phyloP scores from a whole-genome alignment of 345 rosid genomes.

The Euclidium syriacum region DNA sequence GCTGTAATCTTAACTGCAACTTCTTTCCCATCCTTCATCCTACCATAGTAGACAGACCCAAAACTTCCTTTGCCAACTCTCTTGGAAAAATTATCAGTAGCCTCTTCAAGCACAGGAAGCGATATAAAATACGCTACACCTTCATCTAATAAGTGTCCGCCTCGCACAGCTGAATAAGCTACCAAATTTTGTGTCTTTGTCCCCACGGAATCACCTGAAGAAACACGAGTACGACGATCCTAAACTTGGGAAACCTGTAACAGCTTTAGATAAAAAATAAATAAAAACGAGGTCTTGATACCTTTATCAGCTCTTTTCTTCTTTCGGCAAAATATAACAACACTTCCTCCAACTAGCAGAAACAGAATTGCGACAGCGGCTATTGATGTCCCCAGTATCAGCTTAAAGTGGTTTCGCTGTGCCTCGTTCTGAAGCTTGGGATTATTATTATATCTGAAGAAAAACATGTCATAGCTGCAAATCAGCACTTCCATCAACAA shows the following conservation, averaged over 20 bases:
- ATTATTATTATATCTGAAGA: slow-evolving; percentile 58
- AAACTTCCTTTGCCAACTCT: slow-evolving; percentile 93
- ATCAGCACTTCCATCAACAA: neutral
- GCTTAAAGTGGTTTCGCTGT: slow-evolving; percentile 38
- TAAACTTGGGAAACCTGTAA: neutral
- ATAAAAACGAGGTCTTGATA: slow-evolving; percentile 23
- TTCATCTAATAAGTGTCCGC: slow-evolving; percentile 67
- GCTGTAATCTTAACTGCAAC: slow-evolving; percentile 85
- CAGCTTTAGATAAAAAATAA: neutral
- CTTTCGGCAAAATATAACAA: slow-evolving; percentile 39
- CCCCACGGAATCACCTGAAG: slow-evolving; percentile 47
- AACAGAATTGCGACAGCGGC: slow-evolving; percentile 47
- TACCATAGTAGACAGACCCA: slow-evolving; percentile 86
- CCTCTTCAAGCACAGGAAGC: slow-evolving; percentile 70
- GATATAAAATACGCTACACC: slow-evolving; percentile 71
- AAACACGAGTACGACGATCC: slow-evolving; percentile 2
- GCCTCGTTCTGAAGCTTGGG: slow-evolving; percentile 50
- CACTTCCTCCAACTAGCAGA: slow-evolving; percentile 48
- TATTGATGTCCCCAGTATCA: slow-evolving; percentile 57
- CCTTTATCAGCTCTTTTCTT: slow-evolving; percentile 49
- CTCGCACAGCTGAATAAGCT: slow-evolving; percentile 52
- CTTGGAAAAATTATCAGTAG: slow-evolving; percentile 64
- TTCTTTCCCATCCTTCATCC: slow-evolving; percentile 95
- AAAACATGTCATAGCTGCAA: slow-evolving; percentile 4
- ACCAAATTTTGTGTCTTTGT: slow-evolving; percentile 43